Evolutionary conservation across 371 early-diverging fungal species (phyloP), one percentile per base, ranked within the genome.

Genomic region (Batrachochytrium dendrobatidis): DNA sequence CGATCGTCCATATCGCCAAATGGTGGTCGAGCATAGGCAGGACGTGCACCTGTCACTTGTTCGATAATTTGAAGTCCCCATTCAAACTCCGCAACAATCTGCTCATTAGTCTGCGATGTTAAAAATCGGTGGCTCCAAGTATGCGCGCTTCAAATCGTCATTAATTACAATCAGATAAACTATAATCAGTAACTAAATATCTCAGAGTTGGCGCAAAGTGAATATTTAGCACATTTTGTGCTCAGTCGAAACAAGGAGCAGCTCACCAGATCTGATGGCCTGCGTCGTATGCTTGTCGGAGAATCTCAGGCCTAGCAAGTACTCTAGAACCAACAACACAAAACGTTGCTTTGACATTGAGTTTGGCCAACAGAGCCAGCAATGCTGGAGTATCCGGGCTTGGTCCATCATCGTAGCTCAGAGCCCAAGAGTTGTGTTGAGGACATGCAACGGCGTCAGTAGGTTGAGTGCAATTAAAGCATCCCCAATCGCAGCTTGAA

Each of bases 21-120:
- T 28, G 88, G 85, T 17, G 83, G 83, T 20, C 85, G 75, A 65
- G 76, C 73, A 60, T 85, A 83, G 1, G 60, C 61, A 10, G 83
- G 83, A 3, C 71, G 73, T 12, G 76, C 63, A 28, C 86, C 86
- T 45, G 77, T 83, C 39, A 81, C 75, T 28, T 78, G 79, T 62
- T 83, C 65, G 66, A 89, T 83, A 49, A 81, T 80, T 49, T 69
- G 60, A 64, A 80, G 85, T 12, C 79, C 84, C 82, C 81, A 86
- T 63, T 80, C 81, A 35, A 87, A 66, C 66, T 89, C 88, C 53
- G 85, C 85, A 43, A 86, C 77, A 34, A 89, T 75, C 62, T 81
- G 77, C 50, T 85, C 84, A 50, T 76, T 85, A 30, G 82, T 64
- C 32, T 77, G 64, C 0, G 83, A 71, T 26, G 86, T 85, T 69